These are phyloP conservation scores for Biscogniauxia sp. DNA, from an alignment of 2,329 filamentous ascomycete species.

Conservation along the genomic window DNA sequence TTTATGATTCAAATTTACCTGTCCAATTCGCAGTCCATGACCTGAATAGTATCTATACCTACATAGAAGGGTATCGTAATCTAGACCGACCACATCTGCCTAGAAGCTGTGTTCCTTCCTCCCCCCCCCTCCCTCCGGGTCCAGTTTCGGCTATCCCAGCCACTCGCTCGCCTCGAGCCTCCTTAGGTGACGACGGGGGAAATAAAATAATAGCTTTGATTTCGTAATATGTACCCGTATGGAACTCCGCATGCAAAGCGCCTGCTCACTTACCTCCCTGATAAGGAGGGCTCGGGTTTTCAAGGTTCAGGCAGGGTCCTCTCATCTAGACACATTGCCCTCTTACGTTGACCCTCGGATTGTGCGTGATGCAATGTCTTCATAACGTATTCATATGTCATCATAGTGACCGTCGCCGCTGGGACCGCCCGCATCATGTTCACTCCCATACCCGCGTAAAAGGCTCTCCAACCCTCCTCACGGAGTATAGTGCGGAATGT, in stretches of 20 bases:
- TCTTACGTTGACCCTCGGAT: constrained; percentile 37
- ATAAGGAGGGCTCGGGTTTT: constrained; percentile 4
- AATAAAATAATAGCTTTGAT: constrained; percentile 6
- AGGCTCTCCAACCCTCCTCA: constrained; percentile 94
- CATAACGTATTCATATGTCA: constrained; percentile 86
- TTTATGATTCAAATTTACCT: constrained; percentile 15
- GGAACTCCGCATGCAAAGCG: constrained; percentile 5
- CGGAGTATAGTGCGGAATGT: constrained; percentile 81
- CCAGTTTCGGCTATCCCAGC: constrained; percentile 6
- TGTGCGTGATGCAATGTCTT: constrained; percentile 46
- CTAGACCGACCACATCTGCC: constrained; percentile 19
- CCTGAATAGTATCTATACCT: constrained; percentile 25
- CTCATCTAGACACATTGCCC: constrained; percentile 4
- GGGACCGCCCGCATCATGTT: constrained; percentile 97
- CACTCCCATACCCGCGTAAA: constrained; percentile 95
- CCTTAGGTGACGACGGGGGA: constrained; percentile 1
- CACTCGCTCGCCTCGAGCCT: not conserved
- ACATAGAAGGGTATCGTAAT: constrained; percentile 29
- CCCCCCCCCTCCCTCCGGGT: constrained; percentile 7
- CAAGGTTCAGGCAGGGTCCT: constrained; percentile 12
- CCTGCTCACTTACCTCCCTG: not conserved
- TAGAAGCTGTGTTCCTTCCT: not conserved
- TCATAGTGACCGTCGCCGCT: constrained; percentile 93
- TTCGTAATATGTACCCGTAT: constrained; percentile 8
- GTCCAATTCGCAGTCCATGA: constrained; percentile 17